Evolutionary conservation across 352 stramenopile species (phyloP), one percentile per base, ranked within the genome.

Genomic region (Phytopythium cucurbitacearum): DNA sequence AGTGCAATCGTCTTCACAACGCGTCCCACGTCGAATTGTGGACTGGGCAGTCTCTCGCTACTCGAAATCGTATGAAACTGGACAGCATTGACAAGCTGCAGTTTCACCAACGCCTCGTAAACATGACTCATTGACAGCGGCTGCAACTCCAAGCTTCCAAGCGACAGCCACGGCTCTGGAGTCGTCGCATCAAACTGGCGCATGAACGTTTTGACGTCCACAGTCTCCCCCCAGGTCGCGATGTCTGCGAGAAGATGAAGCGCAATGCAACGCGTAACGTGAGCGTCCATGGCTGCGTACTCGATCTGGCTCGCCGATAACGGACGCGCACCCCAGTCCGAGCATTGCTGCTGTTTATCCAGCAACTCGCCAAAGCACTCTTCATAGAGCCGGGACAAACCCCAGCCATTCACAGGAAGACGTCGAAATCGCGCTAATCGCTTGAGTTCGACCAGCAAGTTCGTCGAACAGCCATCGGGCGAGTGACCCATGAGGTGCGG

Each of bases 1-100:
- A 87, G 40, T 5, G 80, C 80, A 51, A 90, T 86, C 3, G 70
- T 90, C 55, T 88, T 90, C 43, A 88, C 75, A 2, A 90, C 42
- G 32, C 80, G 16, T 4, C 76, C 69, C 13, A 53, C 43, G 0
- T 64, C 54, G 1, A 53, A 48, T 4, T 44, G 40, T 12, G 50
- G 47, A 12, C 51, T 59, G 11, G 41, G 7, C 46, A 39, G 3
- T 67, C 57, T 52, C 52, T 71, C 28, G 43, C 62, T 7, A 51
- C 21, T 64, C 15, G 44, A 39, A 40, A 70, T 48, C 7, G 21
- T 46, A 40, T 64, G 53, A 37, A 87, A 73, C 21, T 54, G 52
- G 42, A 56, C 12, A 2, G 43, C 57, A 8, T 12, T 34, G 2
- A 56, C 37, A 0, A 87, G 50, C 11, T 59, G 57, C 1, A 71